Conservation (phyloP, 306 rosid species). For the Cucumis sativus region Cucumber_9930_V3 NC_026660.2:11678501-11679000, state of each 20-base stretch:
- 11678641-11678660: background rate
- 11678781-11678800: background rate
- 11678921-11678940: background rate
- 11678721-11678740: background rate
- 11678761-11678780: background rate
- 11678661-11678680: background rate
- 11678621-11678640: background rate
- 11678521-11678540: conserved; percentile 24
- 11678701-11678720: background rate
- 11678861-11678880: background rate
- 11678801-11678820: background rate
- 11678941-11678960: conserved; percentile 30
- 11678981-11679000: conserved; percentile 93
- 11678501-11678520: conserved; percentile 93
- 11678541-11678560: background rate
- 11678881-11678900: background rate
- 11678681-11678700: background rate
- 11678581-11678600: background rate
- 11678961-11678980: conserved; percentile 84
- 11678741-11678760: background rate
- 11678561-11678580: background rate
- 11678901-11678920: background rate
- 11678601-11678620: background rate
- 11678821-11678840: background rate
- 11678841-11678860: background rate